Base-by-base conservation (phyloP, 495 filamentous ascomycete genomes). In the Hypomontagnella monticulosa region DNA sequence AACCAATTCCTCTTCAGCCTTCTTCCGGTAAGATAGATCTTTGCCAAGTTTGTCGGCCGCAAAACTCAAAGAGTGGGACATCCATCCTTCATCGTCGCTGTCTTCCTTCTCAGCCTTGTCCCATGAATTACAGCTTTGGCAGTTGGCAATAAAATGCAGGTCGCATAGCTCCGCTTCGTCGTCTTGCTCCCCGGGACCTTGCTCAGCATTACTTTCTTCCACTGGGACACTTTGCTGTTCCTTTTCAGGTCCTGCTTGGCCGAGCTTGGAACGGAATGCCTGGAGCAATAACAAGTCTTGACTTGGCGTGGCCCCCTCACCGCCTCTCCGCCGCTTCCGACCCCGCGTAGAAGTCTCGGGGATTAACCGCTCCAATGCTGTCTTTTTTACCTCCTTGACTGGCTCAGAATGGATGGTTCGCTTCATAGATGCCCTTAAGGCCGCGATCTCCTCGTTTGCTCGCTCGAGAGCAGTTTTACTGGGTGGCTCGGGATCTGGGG, bases 371-470 rank as follows among this genome's bases (percentile, higher is more conserved):
- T 97, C 93, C 9, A 74, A 43, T 33, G 69, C 69, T 36, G 71
- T 63, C 67, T 93, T 90, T 73, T 89, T 88, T 49, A 79, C 79
- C 20, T 81, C 83, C 32, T 85, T 79, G 8, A 80, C 75, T n/a
- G 85, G 81, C 12, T 86, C 83, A 0, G 81, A 75, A 57, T 87
- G 76, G 38, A 89, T 83, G 42, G 84, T 91, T 27, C 96, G 88
- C 69, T 89, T 94, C 91, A 98, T 96, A 1, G 92, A 96, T 14
- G 91, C 91, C 76, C 95, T 97, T 36, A 99, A 76, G 10, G 88
- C 88, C 9, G 91, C 93, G 63, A 98, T 97, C 71, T 97, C 89
- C 15, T 92, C 92, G 64, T 98, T 97, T 5, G 93, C 94, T 62
- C 85, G 81, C n/a, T 90, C 88, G 4, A 93, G 76, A 0, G 91